These are phyloP conservation scores for Aspergillus sojae DNA, from an alignment of 2,329 filamentous ascomycete species.

Conservation along the genomic window DNA sequence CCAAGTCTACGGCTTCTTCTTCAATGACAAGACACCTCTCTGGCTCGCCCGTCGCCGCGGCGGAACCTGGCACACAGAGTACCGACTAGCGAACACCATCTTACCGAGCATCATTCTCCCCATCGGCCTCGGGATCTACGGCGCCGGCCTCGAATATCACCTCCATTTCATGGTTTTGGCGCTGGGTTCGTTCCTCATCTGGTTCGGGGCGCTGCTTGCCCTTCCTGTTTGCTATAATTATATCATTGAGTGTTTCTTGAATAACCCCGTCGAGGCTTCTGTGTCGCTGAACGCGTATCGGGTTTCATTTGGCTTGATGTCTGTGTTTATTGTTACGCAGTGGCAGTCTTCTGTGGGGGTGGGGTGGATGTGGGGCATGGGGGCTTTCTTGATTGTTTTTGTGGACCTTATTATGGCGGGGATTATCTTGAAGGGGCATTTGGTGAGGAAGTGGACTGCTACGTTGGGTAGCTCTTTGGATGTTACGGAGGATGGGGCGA, in stretches of 20 bases:
- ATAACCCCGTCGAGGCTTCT: constrained; percentile 11
- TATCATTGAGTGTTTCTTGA: constrained; percentile 37
- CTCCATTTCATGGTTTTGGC: constrained; percentile 45
- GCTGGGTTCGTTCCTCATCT: constrained; percentile 44
- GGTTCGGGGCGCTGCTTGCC: constrained; percentile 36
- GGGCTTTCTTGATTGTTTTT: constrained; percentile 8
- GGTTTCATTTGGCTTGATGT: constrained; percentile 5
- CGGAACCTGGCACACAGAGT: constrained; percentile 39
- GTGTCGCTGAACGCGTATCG: constrained; percentile 8
- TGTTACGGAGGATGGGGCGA: constrained; percentile 7
- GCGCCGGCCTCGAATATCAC: constrained; percentile 45
- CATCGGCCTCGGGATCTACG: constrained; percentile 39
- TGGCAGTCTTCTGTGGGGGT: constrained; percentile 2
- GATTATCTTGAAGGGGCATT: constrained; percentile 1
- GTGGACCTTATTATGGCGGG: constrained; percentile 2
- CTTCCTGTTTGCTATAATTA: constrained; percentile 31
- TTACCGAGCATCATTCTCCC: constrained; percentile 32
- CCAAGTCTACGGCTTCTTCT: constrained; percentile 38
- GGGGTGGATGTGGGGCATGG: constrained; percentile 8
- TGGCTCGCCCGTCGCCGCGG: constrained; percentile 31
- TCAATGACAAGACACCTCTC: constrained; percentile 46
- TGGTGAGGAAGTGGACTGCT: constrained; percentile 3
- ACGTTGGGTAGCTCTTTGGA: not conserved
- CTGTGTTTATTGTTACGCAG: constrained; percentile 9
- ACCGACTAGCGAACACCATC: constrained; percentile 30